phyloP scores from a whole-genome alignment of 1,284 basidiomycete genomes.

The Chiua sp. region DNA sequence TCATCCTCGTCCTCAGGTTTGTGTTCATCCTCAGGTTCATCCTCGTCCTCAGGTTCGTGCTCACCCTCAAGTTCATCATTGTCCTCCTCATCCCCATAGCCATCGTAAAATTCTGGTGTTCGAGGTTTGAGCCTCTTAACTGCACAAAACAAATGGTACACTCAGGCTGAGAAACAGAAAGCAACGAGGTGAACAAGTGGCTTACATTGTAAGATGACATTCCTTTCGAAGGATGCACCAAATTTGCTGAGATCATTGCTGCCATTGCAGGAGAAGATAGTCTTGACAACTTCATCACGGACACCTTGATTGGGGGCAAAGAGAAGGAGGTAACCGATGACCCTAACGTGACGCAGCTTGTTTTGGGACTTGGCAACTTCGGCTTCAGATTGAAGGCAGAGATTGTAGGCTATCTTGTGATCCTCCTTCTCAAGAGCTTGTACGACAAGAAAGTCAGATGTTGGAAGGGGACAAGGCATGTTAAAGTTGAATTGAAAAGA shows the following conservation, averaged over 20 bases:
- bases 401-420: not conserved
- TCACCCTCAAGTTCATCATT: no score
- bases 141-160: not conserved
- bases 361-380: not conserved
- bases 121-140: slow-evolving; percentile 4
- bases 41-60: no score
- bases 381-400: slow-evolving; percentile 1
- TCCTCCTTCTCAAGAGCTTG: no score
- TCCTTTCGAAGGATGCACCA: slow-evolving; percentile 7
- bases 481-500: no score
- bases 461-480: no score
- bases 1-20: no score
- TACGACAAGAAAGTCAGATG: no score
- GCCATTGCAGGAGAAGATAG: not conserved
- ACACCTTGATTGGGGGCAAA: slow-evolving; percentile 1
- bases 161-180: not conserved
- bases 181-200: not conserved
- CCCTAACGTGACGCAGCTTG: slow-evolving; percentile 2
- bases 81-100: not conserved
- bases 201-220: slow-evolving; percentile 8
- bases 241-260: not conserved
- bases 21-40: no score
- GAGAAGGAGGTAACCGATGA: slow-evolving; percentile 11
- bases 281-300: not conserved
- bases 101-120: not conserved